Percentiles rank a stretch among this genome's conserved stretches.
phyloP scores from a whole-genome alignment of 306 rosid species.

The Sesbania bispinosa region DNA sequence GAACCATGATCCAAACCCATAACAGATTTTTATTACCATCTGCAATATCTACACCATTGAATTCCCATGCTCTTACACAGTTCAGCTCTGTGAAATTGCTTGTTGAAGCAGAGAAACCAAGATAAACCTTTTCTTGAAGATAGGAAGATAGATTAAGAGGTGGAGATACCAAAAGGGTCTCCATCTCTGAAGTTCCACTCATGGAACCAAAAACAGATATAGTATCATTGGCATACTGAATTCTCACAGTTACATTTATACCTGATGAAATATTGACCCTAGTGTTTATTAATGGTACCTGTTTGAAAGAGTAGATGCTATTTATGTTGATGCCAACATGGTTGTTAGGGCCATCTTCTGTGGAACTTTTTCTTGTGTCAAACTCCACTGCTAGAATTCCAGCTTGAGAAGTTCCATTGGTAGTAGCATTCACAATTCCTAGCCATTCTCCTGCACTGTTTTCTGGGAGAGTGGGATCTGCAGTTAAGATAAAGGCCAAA shows the following conservation, averaged over 20 bases:
- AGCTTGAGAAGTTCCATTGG: conserved; percentile 50
- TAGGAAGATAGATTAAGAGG: conserved; percentile 33
- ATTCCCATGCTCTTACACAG: conserved; percentile 57
- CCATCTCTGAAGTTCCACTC: background rate
- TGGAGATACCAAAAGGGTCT: conserved; percentile 30
- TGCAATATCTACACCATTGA: conserved; percentile 19
- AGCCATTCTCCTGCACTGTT: conserved; percentile 41
- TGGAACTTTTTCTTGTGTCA: conserved; percentile 54
- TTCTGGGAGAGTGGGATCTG: conserved; percentile 23
- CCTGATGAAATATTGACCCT: conserved; percentile 25
- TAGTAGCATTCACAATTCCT: conserved; percentile 40
- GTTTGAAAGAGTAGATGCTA: conserved; percentile 41
- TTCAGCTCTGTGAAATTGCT: conserved; percentile 48
- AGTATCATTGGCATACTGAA: conserved; percentile 22
- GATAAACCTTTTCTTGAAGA: conserved; percentile 32
- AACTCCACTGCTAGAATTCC: conserved; percentile 63
- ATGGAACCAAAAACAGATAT: conserved; percentile 28
- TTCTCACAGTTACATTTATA: background rate
- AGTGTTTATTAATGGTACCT: conserved; percentile 21
- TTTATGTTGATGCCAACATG: conserved; percentile 71
- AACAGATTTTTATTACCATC: background rate
- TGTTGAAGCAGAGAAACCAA: conserved; percentile 79
- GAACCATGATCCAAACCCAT: conserved; percentile 52
- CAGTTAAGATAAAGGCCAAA: conserved; percentile 41
- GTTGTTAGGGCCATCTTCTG: conserved; percentile 45